phyloP scores from a whole-genome alignment of 176 grass and related monocot species.

The Puccinellia tenuiflora region DNA sequence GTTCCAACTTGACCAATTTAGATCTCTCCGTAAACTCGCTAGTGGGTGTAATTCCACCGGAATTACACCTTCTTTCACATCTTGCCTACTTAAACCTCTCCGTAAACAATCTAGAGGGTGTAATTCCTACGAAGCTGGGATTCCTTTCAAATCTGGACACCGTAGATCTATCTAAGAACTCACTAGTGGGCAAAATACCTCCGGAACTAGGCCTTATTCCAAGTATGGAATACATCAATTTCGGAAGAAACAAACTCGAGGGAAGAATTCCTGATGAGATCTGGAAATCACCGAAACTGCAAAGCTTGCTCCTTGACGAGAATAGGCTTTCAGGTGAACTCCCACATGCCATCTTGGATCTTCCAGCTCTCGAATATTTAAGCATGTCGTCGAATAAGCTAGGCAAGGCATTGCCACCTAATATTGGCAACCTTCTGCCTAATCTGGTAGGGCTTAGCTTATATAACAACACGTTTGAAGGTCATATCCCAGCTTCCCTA shows the following conservation, averaged over 20 bases:
- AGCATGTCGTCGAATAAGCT: not conserved
- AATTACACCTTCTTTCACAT: not conserved
- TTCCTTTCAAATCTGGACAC: too few species aligned
- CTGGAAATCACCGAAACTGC: not conserved
- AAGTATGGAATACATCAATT: too few species aligned
- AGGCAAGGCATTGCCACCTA: not conserved
- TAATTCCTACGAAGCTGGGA: too few species aligned
- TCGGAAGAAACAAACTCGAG: not conserved
- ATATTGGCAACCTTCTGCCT: conserved; percentile 16
- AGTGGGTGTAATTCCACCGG: too few species aligned
- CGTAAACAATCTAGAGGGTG: too few species aligned
- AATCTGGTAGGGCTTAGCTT: not conserved
- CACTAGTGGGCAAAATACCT: too few species aligned
- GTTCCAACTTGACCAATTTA: too few species aligned
- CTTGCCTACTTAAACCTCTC: not conserved
- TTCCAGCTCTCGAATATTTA: not conserved
- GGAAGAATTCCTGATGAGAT: not conserved
- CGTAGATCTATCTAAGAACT: too few species aligned
- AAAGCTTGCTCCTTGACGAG: accelerated
- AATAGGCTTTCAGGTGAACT: not conserved
- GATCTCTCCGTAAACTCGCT: too few species aligned
- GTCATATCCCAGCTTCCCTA: conserved; percentile 25
- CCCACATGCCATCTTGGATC: not conserved
- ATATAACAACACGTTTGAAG: not conserved
- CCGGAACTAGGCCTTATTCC: too few species aligned